Evolutionary conservation across 208 protist species (phyloP).

Genomic region (Crithidia fasciculata): DNA sequence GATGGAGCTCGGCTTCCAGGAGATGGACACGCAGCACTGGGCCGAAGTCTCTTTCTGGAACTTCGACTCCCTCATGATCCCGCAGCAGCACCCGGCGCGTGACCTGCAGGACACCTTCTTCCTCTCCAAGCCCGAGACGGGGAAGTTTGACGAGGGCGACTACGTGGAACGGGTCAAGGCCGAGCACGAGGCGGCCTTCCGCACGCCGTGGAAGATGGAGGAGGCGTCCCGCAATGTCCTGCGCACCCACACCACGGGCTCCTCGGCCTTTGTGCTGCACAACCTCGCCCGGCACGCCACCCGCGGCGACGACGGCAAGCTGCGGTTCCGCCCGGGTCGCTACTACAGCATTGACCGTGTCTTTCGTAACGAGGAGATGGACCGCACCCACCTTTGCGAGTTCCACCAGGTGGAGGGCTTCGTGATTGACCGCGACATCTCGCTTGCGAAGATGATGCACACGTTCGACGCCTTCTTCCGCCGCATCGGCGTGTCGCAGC

Average conservation of each 20-base stretch:
- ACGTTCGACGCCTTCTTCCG: conserved; percentile 98
- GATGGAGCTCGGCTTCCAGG: conserved; percentile 99
- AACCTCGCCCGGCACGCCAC: conserved; percentile 87
- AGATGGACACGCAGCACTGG: conserved; percentile 99
- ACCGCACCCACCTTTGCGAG: conserved; percentile 99
- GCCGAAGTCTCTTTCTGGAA: conserved; percentile 99
- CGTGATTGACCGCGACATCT: conserved; percentile 97
- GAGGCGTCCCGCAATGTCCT: conserved; percentile 98
- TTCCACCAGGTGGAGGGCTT: conserved; percentile 99
- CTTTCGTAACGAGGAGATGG: conserved; percentile 99
- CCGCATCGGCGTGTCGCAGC: conserved; percentile 94
- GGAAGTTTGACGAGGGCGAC: conserved; percentile 59
- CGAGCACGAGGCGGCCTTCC: conserved; percentile 94
- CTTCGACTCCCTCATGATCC: conserved; percentile 99
- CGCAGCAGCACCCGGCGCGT: conserved; percentile 99
- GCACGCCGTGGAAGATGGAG: conserved; percentile 94
- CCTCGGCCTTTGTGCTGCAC: conserved; percentile 97
- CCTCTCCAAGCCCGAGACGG: conserved; percentile 89
- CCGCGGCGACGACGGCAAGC: conserved; percentile 52
- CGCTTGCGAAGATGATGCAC: conserved; percentile 98
- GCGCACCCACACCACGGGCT: conserved; percentile 99
- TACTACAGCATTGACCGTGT: conserved; percentile 99
- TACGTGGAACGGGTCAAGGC: conserved; percentile 95
- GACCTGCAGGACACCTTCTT: conserved; percentile 99
- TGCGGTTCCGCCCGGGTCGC: conserved; percentile 94